Percentiles rank a stretch among this genome's conserved stretches.
Evolutionary conservation across 1,284 basidiomycete species (phyloP).

Genomic region (Apiotrichum gracile): DNA sequence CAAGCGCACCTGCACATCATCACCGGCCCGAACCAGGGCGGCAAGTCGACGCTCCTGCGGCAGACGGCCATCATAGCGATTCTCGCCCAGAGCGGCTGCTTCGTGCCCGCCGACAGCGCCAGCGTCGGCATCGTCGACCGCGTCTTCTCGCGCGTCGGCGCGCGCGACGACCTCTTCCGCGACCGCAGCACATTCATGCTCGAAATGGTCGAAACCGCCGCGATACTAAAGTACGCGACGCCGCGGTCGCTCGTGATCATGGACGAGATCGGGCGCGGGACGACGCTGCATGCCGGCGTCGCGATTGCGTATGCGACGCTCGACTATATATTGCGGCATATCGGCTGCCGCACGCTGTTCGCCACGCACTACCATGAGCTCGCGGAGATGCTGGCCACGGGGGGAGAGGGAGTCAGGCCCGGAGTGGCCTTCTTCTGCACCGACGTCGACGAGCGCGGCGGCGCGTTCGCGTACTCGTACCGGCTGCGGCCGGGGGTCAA

Average conservation of each 20-base stretch:
- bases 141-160: slow-evolving; percentile 90
- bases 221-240: slow-evolving; percentile 68
- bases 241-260: slow-evolving; percentile 81
- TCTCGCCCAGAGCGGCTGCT: slow-evolving; percentile 86
- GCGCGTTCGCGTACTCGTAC: slow-evolving; percentile 77
- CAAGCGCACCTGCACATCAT: slow-evolving; percentile 65
- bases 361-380: slow-evolving; percentile 97
- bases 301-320: slow-evolving; percentile 89
- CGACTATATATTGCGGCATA: slow-evolving; percentile 69
- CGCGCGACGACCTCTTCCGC: slow-evolving; percentile 88
- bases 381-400: slow-evolving; percentile 65
- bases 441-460: slow-evolving; percentile 69
- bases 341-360: slow-evolving; percentile 76
- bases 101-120: slow-evolving; percentile 79
- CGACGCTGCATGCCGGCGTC: slow-evolving; percentile 83
- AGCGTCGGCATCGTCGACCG: slow-evolving; percentile 80
- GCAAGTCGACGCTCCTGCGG: slow-evolving; percentile 85
- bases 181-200: slow-evolving; percentile 83
- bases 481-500: slow-evolving; percentile 76
- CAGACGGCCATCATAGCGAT: slow-evolving; percentile 87
- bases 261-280: slow-evolving; percentile 93
- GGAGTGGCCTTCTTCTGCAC: slow-evolving; percentile 82
- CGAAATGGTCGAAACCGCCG: slow-evolving; percentile 50
- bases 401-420: background rate
- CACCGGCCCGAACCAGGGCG: slow-evolving; percentile 94